Conservation (phyloP, 2,329 filamentous ascomycete species). For the Tolypocladium tundrense region DNA sequence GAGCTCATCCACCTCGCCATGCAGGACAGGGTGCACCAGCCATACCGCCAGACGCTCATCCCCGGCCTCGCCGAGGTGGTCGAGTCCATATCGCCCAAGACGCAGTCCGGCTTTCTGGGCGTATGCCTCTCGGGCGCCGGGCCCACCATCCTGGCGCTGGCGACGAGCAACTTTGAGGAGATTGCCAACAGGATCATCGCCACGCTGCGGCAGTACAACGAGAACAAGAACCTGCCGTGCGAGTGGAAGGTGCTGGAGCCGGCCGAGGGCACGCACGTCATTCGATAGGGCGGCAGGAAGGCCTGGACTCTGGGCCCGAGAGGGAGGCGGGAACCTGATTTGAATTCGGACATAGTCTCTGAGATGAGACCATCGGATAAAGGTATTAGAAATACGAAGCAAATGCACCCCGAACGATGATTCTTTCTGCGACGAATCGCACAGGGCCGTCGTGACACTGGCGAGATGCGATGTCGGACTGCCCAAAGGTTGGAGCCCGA, state of each 20-base stretch:
- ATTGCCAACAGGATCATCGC: constrained; percentile 74
- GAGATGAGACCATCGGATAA: not conserved
- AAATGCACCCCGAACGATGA: not conserved
- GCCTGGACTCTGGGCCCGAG: not conserved
- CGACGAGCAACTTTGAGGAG: constrained; percentile 77
- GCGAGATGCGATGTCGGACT: not conserved
- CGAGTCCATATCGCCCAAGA: constrained; percentile 77
- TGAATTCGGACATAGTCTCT: not conserved
- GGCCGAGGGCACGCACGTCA: constrained; percentile 56
- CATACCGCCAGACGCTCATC: constrained; percentile 84
- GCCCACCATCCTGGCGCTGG: constrained; percentile 87
- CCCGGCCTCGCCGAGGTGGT: constrained; percentile 87
- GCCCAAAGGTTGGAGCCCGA: not conserved
- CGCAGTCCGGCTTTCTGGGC: constrained; percentile 79
- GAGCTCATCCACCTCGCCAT: constrained; percentile 95
- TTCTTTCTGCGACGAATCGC: not conserved
- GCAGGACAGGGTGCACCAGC: constrained; percentile 98
- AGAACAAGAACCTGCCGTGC: constrained; percentile 60
- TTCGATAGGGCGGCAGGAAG: constrained; percentile 16
- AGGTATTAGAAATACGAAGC: not conserved
- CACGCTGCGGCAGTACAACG: constrained; percentile 53
- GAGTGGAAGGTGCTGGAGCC: constrained; percentile 83
- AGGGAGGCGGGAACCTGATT: not conserved
- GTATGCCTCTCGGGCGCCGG: constrained; percentile 94
- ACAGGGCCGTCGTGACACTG: not conserved